Conservation (phyloP, 2,329 filamentous ascomycete species). For the Elsinoe batatas region DNA sequence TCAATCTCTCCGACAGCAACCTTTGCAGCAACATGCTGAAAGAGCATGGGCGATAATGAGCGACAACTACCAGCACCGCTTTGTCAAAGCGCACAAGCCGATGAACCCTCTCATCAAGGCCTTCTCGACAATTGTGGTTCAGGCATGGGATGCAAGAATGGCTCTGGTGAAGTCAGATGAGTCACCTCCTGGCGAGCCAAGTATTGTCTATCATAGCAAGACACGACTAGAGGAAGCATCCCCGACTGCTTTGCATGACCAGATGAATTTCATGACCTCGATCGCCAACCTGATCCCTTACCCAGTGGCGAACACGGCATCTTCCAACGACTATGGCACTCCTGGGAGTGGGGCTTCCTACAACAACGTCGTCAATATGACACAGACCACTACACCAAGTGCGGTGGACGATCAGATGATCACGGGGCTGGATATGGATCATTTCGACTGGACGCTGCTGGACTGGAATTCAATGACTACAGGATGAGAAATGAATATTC, state of each 20-base stretch:
- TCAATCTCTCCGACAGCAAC: slow-evolving; percentile 33
- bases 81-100: slow-evolving; percentile 11
- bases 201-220: neutral
- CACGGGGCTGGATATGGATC: neutral
- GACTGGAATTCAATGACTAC: neutral
- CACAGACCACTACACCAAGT: neutral
- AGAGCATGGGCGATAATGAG: slow-evolving; percentile 38
- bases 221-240: neutral
- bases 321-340: neutral
- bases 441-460: neutral
- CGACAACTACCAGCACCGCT: slow-evolving; percentile 35
- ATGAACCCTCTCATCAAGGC: neutral
- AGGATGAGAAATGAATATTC: neutral
- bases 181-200: neutral
- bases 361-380: neutral
- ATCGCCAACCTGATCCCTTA: neutral
- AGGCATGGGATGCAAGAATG: neutral
- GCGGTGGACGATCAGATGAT: neutral
- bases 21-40: slow-evolving; percentile 27
- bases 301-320: neutral
- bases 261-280: neutral
- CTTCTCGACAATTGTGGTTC: neutral
- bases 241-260: neutral
- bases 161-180: neutral
- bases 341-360: neutral